Percentiles rank a stretch among this genome's conserved stretches.
Conservation (phyloP, 345 rosid genomes). For the Bruguiera sexangula region DNA sequence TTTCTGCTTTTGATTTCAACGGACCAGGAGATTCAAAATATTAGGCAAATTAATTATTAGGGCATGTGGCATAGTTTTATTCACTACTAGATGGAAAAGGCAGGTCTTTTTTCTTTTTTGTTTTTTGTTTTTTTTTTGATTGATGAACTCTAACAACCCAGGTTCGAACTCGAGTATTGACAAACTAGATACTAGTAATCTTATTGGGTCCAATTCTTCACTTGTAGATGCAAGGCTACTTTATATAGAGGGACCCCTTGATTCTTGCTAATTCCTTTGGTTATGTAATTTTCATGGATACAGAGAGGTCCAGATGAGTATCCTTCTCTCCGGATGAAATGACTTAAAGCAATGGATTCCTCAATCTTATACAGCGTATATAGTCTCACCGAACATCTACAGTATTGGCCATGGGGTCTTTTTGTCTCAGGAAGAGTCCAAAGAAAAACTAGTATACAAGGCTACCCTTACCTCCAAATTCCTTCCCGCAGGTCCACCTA, state of each 20-base stretch:
- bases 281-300: conserved; percentile 2
- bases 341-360: conserved; percentile 16
- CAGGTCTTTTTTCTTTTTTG: too few relatives aligned
- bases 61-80: too few relatives aligned
- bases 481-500: conserved; percentile 17
- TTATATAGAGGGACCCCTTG: too few relatives aligned
- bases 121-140: too few relatives aligned
- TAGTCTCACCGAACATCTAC: background rate
- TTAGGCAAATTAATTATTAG: too few relatives aligned
- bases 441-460: background rate
- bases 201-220: too few relatives aligned
- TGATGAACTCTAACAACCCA: too few relatives aligned
- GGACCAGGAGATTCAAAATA: background rate
- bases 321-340: background rate
- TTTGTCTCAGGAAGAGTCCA: conserved; percentile 7
- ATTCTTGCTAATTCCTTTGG: background rate
- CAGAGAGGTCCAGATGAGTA: conserved; percentile 9
- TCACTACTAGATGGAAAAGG: too few relatives aligned
- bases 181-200: too few relatives aligned
- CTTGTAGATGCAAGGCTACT: too few relatives aligned
- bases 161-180: too few relatives aligned
- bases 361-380: conserved; percentile 5
- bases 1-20: background rate
- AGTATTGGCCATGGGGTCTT: conserved; percentile 4
- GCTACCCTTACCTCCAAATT: conserved; percentile 16